Percentiles rank a stretch among this genome's conserved stretches.
Conservation (phyloP, 495 filamentous ascomycete genomes). For the Tuber calosporum region DNA sequence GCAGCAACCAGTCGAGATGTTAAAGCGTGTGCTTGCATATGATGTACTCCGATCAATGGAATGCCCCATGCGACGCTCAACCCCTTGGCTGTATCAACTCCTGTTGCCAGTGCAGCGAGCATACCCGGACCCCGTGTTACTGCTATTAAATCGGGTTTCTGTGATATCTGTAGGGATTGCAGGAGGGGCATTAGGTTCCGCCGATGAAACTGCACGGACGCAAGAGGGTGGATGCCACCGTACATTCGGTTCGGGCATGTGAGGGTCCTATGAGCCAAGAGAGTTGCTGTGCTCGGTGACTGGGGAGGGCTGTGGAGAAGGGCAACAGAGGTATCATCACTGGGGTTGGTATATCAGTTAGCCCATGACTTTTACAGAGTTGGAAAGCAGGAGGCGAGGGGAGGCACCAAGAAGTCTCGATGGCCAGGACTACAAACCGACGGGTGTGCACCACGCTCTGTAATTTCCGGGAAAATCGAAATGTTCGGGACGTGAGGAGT, state of each 20-base stretch:
- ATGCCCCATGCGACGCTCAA: slow-evolving; percentile 74
- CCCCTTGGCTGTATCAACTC: slow-evolving; percentile 80
- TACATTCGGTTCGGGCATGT: slow-evolving; percentile 66
- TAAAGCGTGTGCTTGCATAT: slow-evolving; percentile 94
- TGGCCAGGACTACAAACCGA: slow-evolving; percentile 54
- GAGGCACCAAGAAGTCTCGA: slow-evolving; percentile 78
- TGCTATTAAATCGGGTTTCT: slow-evolving; percentile 69
- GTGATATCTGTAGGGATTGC: slow-evolving; percentile 47
- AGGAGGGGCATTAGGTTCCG: slow-evolving; percentile 59
- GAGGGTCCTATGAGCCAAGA: slow-evolving; percentile 75
- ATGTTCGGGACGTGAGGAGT: neutral
- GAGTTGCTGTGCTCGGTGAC: slow-evolving; percentile 44
- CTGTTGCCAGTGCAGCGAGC: slow-evolving; percentile 62
- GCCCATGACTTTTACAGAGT: neutral
- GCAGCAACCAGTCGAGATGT: slow-evolving; percentile 74
- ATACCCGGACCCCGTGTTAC: slow-evolving; percentile 90
- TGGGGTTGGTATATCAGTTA: slow-evolving; percentile 36
- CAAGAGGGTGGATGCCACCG: slow-evolving; percentile 69
- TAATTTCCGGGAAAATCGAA: neutral
- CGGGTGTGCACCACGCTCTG: neutral
- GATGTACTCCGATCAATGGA: slow-evolving; percentile 77
- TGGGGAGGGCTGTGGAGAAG: slow-evolving; percentile 57
- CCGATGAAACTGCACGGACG: slow-evolving; percentile 66
- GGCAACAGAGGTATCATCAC: slow-evolving; percentile 91
- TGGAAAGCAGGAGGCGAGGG: neutral